phyloP scores from a whole-genome alignment of 1,284 basidiomycete species.

The Trichosporon sp. region DNA sequence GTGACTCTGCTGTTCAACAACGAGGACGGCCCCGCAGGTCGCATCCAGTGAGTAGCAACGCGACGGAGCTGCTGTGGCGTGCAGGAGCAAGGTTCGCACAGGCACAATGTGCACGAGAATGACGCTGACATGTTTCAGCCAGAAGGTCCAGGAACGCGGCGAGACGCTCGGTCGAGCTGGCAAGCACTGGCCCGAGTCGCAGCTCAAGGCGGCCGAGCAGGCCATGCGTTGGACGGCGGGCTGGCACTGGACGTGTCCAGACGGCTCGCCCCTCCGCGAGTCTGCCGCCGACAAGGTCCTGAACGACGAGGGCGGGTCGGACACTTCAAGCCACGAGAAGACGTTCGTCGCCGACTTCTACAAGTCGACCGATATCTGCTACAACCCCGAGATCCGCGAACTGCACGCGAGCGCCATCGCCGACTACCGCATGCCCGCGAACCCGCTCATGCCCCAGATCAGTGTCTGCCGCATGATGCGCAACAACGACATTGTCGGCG shows the following conservation, averaged over 20 bases:
- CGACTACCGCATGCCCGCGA: constrained; percentile 26
- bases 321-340: constrained; percentile 23
- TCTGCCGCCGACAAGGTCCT: constrained; percentile 39
- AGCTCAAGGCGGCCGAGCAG: constrained; percentile 42
- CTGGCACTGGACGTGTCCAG: constrained; percentile 50
- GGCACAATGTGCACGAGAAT: background rate
- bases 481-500: constrained; percentile 46
- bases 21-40: constrained; percentile 44
- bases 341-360: constrained; percentile 50
- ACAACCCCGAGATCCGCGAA: constrained; percentile 45
- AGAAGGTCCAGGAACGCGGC: constrained; percentile 37
- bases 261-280: constrained; percentile 40
- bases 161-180: constrained; percentile 37
- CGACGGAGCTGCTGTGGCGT: too few species aligned
- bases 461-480: constrained; percentile 30
- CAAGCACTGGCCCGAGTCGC: constrained; percentile 40
- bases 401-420: constrained; percentile 35
- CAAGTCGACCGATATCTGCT: constrained; percentile 44
- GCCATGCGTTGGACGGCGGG: constrained; percentile 44
- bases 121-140: constrained; percentile 18
- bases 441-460: constrained; percentile 35
- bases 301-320: constrained; percentile 35
- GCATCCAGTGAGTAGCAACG: constrained; percentile 35
- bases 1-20: constrained; percentile 43
- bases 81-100: background rate